Conservation (phyloP, 2,329 filamentous ascomycete species). For the Anisogramma anomala region DNA sequence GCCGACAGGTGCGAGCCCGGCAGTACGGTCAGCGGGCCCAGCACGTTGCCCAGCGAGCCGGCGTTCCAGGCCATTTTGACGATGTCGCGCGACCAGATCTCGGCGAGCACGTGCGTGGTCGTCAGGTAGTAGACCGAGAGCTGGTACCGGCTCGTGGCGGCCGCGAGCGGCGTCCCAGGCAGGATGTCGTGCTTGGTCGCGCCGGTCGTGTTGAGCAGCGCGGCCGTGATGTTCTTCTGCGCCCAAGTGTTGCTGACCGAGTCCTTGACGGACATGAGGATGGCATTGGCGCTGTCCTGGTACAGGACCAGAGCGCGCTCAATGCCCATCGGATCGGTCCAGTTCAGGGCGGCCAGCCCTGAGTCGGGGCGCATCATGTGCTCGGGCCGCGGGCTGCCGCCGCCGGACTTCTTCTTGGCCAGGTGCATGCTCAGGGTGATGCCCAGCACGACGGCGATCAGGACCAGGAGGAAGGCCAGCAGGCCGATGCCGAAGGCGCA, state of each 20-base stretch:
- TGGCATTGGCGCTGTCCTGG: constrained; percentile 1
- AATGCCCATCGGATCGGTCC: constrained; percentile 2
- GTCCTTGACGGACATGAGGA: constrained; percentile 2
- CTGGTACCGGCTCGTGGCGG: constrained; percentile 3
- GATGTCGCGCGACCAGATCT: constrained; percentile 6
- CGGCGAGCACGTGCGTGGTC: not conserved
- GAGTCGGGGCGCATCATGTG: not conserved
- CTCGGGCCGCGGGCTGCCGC: too few relatives aligned
- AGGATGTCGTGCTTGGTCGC: not conserved
- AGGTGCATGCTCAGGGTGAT: constrained; percentile 4
- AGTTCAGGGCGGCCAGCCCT: constrained; percentile 5
- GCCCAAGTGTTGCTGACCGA: constrained; percentile 6
- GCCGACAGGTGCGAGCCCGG: constrained; percentile 2
- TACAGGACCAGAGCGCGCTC: constrained; percentile 2
- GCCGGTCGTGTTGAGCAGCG: constrained; percentile 3
- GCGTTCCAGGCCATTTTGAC: not conserved
- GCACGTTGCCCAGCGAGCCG: not conserved
- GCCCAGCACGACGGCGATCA: constrained; percentile 4
- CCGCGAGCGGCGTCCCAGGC: constrained; percentile 3
- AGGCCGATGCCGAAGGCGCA: constrained; percentile 1
- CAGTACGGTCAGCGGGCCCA: constrained; percentile 1
- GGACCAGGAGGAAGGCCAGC: constrained; percentile 5
- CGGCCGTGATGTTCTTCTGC: constrained; percentile 6
- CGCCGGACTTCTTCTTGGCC: not conserved
- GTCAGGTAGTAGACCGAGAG: constrained; percentile 11